Evolutionary conservation across 2,329 filamentous ascomycete genomes (phyloP).

Genomic region (Colletotrichum tamarilloi): DNA sequence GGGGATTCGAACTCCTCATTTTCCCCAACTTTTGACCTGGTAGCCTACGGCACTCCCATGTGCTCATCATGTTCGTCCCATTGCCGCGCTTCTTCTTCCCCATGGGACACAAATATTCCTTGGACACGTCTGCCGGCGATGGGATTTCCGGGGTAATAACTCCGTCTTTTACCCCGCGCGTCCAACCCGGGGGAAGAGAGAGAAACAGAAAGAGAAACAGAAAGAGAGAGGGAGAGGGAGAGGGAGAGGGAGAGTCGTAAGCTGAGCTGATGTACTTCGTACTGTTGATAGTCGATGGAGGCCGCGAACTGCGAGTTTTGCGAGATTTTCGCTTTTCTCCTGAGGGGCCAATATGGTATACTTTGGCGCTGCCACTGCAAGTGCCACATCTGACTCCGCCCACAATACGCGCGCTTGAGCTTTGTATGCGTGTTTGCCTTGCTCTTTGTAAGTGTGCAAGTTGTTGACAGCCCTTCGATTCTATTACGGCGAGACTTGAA

Average conservation of each 20-base stretch:
- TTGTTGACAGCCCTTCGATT: too few species aligned
- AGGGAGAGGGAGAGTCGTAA: not conserved
- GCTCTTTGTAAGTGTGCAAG: too few species aligned
- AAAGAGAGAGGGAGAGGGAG: not conserved
- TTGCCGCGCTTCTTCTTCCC: not conserved
- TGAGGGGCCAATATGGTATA: not conserved
- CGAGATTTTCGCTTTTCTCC: not conserved
- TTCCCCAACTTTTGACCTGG: not conserved
- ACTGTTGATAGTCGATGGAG: not conserved
- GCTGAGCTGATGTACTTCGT: not conserved
- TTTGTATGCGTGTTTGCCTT: too few species aligned
- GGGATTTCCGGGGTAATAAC: conserved; percentile 20
- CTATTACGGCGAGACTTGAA: too few species aligned
- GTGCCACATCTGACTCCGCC: not conserved
- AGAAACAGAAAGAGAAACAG: not conserved
- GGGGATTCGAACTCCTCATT: conserved; percentile 17
- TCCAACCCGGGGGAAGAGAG: not conserved
- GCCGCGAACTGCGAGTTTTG: not conserved
- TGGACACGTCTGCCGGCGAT: not conserved
- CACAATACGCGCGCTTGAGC: not conserved
- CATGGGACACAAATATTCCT: not conserved
- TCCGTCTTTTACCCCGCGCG: conserved; percentile 26
- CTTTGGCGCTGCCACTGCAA: not conserved
- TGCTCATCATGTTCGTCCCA: not conserved
- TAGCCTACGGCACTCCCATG: not conserved